phyloP scores from a whole-genome alignment of 495 filamentous ascomycete species.

The Tuber brumale region DNA sequence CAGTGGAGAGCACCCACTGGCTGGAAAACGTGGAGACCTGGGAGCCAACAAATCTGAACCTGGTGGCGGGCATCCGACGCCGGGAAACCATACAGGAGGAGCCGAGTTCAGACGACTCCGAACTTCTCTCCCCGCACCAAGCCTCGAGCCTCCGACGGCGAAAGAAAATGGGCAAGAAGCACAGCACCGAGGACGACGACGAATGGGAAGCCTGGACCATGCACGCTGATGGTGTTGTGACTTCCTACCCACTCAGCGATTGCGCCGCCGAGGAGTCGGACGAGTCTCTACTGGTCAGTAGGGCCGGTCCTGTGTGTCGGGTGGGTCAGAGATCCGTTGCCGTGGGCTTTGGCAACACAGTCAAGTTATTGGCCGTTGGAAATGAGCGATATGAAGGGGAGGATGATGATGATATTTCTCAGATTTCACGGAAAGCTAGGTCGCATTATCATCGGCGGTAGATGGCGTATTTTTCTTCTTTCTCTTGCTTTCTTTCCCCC shows the following conservation, averaged over 20 bases:
- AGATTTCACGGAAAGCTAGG: conserved; percentile 39
- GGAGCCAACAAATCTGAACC: conserved; percentile 44
- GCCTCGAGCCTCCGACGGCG: conserved; percentile 29
- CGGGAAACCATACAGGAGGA: conserved; percentile 28
- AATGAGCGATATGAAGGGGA: conserved; percentile 54
- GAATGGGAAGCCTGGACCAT: conserved; percentile 65
- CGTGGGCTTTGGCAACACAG: conserved; percentile 59
- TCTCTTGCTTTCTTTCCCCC: neutral
- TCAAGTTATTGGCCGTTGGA: conserved; percentile 60
- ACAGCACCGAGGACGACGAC: conserved; percentile 40
- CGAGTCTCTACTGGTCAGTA: conserved; percentile 53
- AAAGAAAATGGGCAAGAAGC: conserved; percentile 26
- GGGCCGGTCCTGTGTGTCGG: conserved; percentile 54
- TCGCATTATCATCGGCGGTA: conserved; percentile 15
- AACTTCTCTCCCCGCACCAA: conserved; percentile 13
- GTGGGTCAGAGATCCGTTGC: conserved; percentile 56
- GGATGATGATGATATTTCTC: conserved; percentile 32
- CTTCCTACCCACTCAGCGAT: conserved; percentile 41
- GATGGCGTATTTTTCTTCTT: conserved; percentile 1
- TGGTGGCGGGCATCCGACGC: conserved; percentile 44
- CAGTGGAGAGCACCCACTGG: conserved; percentile 40
- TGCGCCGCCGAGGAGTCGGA: conserved; percentile 36
- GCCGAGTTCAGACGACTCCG: conserved; percentile 34
- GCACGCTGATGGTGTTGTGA: conserved; percentile 47
- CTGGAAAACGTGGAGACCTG: conserved; percentile 45